These are phyloP conservation scores for Kluyveromyces starmeri DNA, from an alignment of 805 yeast genomes.

Conservation along the genomic window DNA sequence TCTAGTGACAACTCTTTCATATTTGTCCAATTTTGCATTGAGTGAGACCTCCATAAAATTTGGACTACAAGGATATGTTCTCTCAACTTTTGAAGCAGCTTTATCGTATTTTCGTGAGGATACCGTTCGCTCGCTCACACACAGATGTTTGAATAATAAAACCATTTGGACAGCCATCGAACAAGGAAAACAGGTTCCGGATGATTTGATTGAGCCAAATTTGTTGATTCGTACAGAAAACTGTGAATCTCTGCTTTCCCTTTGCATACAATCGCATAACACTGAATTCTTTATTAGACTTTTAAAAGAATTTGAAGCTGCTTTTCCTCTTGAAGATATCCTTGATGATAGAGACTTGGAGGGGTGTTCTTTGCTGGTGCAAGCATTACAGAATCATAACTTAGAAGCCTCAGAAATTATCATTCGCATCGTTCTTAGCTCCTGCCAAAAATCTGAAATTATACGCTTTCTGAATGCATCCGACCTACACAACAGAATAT, in stretches of 20 bases:
- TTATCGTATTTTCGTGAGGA: conserved; percentile 46
- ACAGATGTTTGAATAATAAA: conserved; percentile 42
- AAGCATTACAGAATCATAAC: conserved; percentile 51
- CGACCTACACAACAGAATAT: conserved; percentile 49
- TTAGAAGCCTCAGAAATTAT: conserved; percentile 39
- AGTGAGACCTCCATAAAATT: conserved; percentile 33
- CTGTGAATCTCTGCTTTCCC: conserved; percentile 68
- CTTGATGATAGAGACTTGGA: conserved; percentile 50
- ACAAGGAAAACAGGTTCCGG: conserved; percentile 13
- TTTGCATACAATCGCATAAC: conserved; percentile 46
- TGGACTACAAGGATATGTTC: conserved; percentile 66
- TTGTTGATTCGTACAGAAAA: conserved; percentile 35
- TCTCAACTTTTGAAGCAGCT: conserved; percentile 81
- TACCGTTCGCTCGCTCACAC: conserved; percentile 27
- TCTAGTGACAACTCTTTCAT: conserved; percentile 55
- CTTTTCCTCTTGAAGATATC: conserved; percentile 59
- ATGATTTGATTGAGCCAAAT: neutral
- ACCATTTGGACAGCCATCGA: conserved; percentile 40
- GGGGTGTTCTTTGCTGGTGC: conserved; percentile 48
- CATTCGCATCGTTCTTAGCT: conserved; percentile 34
- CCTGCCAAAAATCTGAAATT: conserved; percentile 40
- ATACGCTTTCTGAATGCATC: conserved; percentile 37
- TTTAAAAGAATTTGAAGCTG: conserved; percentile 35
- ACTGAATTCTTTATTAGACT: conserved; percentile 38
- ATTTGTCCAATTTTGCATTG: conserved; percentile 52